Base-by-base conservation (phyloP, 345 rosid genomes). In the Citrus glauca region DNA sequence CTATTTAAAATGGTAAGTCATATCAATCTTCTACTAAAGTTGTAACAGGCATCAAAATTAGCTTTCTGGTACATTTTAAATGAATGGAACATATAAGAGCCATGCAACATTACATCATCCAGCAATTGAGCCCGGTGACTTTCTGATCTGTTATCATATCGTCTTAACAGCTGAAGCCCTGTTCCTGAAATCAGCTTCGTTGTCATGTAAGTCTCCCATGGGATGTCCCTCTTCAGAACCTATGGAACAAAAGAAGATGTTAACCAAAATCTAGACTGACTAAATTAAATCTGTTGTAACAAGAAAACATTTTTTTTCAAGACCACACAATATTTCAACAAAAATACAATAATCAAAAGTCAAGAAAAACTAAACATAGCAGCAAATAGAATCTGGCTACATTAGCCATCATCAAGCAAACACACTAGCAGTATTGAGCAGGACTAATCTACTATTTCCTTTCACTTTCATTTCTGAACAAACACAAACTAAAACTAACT, bases 201-300 rank as follows among this genome's bases (percentile, higher is more conserved):
- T 62, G 90, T 84, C 98, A 89, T 89, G 86, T 96, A 96, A n/a
- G 98, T 89, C 88, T 93, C 98, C 99, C 98, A 94, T 74, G 99
- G 99, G 84, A 96, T 96, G 69, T 92, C 99, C 85, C 99, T 89
- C 89, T 82, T 89, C 85, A 96, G 82, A 59, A 94, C 98, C 99
- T 95, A 55, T 56, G 75, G 77, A 77, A 71, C 13, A 56, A 28
- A 45, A 81, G 20, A 32, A 73, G 9, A 75, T 55, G 25, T 11
- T 50, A 74, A 83, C 27, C 55, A 64, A 84, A 77, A 28, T 72
- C 32, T 27, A 69, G 32, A 27, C 57, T 66, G 45, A 50, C 5
- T 66, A 7, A 35, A 59, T 40, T 69, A 66, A 70, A 14, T 35
- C 28, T 35, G 33, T 3, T 66, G 56, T 22, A 27, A 20, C 67